Evolutionary conservation across 2,329 filamentous ascomycete genomes (phyloP), one percentile per base, ranked within the genome.

Genomic region (Catunica adiposa): DNA sequence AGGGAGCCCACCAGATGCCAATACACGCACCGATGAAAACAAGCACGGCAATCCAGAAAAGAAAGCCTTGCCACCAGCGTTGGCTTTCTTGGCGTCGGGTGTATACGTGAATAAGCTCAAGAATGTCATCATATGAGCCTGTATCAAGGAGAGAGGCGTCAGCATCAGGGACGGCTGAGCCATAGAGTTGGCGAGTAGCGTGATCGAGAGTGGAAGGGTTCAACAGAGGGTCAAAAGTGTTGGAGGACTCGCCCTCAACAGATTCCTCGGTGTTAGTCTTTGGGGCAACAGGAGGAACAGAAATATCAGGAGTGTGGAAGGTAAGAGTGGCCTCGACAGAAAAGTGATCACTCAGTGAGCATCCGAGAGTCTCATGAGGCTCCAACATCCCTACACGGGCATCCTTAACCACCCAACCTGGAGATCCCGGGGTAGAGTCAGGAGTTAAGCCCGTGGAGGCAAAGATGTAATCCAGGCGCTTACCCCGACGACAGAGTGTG

Each of bases 391-490:
- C 83, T 1, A 98, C 84, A 52, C 79, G 76, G 2, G 79, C 83
- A 6, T 77, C 74, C 58, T 80, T 75, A 58, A 96, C 80, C 11
- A 78, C 71, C 89, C 89, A 96, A 47, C 66, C 64, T 58, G 67
- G 51, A 60, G 66, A 69, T 54, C 67, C 65, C 3, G 63, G 61
- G 50, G 57, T 55, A 31, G 54, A 56, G 51, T 56, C 54, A 42
- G 60, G 17, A 58, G 63, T 54, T 61, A 65, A 61, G 11, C 74
- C 77, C 11, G 77, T 76, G 1, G 78, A 79, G 62, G 87, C 83
- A 68, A 98, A 97, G 64, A 98, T 84, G 68, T 98, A 98, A 69
- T 98, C 92, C 51, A 97, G 76, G 22, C 92, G 76, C 67, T 95
- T 90, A n/a, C 85, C 90, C 23, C 73, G 74, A 0, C 79, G 80